Evolutionary conservation across 2,329 filamentous ascomycete species (phyloP).

Genomic region (Emericellopsis cladophorae): DNA sequence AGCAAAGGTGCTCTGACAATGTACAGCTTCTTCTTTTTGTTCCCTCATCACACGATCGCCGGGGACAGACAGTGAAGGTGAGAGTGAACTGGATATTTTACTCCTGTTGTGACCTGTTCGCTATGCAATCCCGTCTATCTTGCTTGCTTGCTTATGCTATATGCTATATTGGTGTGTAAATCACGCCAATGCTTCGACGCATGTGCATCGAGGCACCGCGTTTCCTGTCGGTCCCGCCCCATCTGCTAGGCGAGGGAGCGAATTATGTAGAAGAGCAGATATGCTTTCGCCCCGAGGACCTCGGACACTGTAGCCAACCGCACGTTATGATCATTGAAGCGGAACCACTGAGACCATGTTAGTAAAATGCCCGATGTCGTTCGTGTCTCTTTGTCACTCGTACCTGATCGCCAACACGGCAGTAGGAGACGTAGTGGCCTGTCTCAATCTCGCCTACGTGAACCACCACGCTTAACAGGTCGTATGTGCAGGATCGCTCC

Average conservation of each 20-base stretch:
- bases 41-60: no score
- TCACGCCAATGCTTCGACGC: no score
- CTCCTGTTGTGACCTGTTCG: not conserved
- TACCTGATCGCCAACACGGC: conserved; percentile 60
- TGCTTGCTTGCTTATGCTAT: no score
- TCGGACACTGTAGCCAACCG: conserved; percentile 73
- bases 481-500: conserved; percentile 62
- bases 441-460: conserved; percentile 90
- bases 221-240: no score
- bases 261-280: conserved; percentile 79
- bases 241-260: conserved; percentile 33
- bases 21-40: no score
- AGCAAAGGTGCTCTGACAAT: no score
- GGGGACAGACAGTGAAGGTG: no score
- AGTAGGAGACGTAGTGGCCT: conserved; percentile 87
- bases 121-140: no score
- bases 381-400: conserved; percentile 1
- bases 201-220: no score
- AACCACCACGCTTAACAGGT: conserved; percentile 79
- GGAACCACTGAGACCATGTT: conserved; percentile 58
- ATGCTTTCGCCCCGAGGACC: conserved; percentile 76
- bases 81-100: not conserved
- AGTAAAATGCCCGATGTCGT: not conserved
- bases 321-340: conserved; percentile 91
- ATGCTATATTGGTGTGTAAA: no score